A percentile compares a stretch with the other conserved stretches of the same genome.
These are phyloP conservation scores for Plantago elongata DNA, from an alignment of 257 asterid genomes.

Conservation along the genomic window DNA sequence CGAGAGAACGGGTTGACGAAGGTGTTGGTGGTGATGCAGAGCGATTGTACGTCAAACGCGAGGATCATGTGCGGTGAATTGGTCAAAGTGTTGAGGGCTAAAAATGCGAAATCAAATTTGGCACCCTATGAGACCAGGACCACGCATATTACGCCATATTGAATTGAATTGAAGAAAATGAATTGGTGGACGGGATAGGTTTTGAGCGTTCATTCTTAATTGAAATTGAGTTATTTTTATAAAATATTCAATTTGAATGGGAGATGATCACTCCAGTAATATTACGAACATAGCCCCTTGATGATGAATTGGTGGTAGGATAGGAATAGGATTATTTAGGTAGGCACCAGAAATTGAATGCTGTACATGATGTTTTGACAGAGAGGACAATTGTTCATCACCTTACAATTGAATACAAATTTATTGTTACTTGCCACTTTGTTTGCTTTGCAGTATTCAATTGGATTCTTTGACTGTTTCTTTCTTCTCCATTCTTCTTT, in stretches of 20 bases:
- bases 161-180: conserved; percentile 17
- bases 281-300: too few relatives aligned
- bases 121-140: conserved; percentile 79
- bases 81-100: conserved; percentile 71
- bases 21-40: conserved; percentile 87
- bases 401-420: too few relatives aligned
- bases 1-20: conserved; percentile 64
- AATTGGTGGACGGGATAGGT: too few relatives aligned
- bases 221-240: too few relatives aligned
- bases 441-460: too few relatives aligned
- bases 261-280: too few relatives aligned
- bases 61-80: conserved; percentile 72
- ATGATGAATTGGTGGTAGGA: background rate
- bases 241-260: too few relatives aligned
- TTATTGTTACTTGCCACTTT: too few relatives aligned
- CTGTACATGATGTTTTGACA: conserved; percentile 29
- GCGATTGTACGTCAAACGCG: conserved; percentile 47
- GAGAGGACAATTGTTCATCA: background rate
- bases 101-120: conserved; percentile 62
- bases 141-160: conserved; percentile 80
- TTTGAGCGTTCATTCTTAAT: too few relatives aligned
- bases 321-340: conserved; percentile 21
- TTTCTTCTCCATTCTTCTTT: too few relatives aligned
- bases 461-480: too few relatives aligned
- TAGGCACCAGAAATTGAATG: conserved; percentile 20